A percentile compares a stretch with the other conserved stretches of the same genome.
Evolutionary conservation across 2,329 filamentous ascomycete genomes (phyloP).

Genomic region (Endothia cerciana): DNA sequence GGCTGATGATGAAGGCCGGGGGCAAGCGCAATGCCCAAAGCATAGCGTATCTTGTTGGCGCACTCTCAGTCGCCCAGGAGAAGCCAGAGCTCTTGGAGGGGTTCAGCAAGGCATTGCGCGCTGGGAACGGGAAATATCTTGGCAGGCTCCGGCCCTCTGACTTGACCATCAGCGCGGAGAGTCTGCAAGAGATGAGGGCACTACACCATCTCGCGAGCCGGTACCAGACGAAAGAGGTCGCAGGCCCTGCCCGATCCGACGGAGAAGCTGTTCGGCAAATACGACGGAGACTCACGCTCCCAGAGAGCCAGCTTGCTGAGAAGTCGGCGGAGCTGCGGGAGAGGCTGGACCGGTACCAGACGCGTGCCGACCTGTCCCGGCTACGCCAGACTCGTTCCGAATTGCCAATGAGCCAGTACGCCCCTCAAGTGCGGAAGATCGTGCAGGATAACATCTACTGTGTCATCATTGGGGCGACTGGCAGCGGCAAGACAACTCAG

Average conservation of each 20-base stretch:
- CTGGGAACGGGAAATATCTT: slow-evolving; percentile 14
- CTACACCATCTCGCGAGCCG: neutral
- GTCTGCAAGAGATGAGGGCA: neutral
- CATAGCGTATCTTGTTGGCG: slow-evolving; percentile 7
- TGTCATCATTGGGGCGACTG: slow-evolving; percentile 26
- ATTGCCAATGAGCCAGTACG: slow-evolving; percentile 21
- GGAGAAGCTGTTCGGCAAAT: neutral
- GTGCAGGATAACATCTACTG: slow-evolving; percentile 24
- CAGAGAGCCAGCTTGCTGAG: neutral
- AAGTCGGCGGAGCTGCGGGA: slow-evolving; percentile 1
- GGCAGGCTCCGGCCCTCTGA: neutral
- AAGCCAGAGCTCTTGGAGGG: slow-evolving; percentile 1
- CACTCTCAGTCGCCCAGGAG: neutral
- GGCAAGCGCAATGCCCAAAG: neutral
- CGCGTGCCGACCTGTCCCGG: slow-evolving; percentile 4
- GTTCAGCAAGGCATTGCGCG: slow-evolving; percentile 5
- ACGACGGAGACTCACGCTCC: neutral
- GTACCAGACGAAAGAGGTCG: neutral
- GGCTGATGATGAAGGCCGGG: neutral
- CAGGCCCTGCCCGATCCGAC: neutral
- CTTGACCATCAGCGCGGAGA: neutral
- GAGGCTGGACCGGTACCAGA: slow-evolving; percentile 3
- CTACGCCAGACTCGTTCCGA: slow-evolving; percentile 19
- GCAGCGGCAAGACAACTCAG: slow-evolving; percentile 38
- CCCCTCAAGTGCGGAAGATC: slow-evolving; percentile 14